A percentile compares a stretch with the other conserved stretches of the same genome.
These are phyloP conservation scores for Paracorniculantispora psalliotae DNA, from an alignment of 2,329 filamentous ascomycete species.

Conservation along the genomic window DNA sequence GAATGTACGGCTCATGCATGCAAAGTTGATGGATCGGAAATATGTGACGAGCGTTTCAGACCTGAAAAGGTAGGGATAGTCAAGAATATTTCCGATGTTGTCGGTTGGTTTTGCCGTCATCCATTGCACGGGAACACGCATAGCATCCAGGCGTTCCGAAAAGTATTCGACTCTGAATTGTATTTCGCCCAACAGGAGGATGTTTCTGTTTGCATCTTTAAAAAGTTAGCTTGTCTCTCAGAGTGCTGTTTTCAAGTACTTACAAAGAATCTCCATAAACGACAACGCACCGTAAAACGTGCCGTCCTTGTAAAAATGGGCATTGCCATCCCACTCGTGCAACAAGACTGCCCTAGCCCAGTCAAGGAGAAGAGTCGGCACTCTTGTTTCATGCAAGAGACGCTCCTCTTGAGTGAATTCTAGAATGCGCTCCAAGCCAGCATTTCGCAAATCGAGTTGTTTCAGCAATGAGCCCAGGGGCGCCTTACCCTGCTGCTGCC, in stretches of 20 bases:
- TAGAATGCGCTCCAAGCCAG: constrained; percentile 39
- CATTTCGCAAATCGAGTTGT: constrained; percentile 49
- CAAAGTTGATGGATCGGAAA: constrained; percentile 84
- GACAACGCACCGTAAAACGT: constrained; percentile 73
- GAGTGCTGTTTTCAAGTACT: constrained; percentile 28
- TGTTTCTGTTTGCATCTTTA: constrained; percentile 56
- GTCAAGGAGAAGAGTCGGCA: constrained; percentile 57
- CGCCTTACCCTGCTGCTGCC: constrained; percentile 46
- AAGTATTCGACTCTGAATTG: constrained; percentile 74
- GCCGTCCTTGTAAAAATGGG: constrained; percentile 63
- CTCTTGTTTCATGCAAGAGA: constrained; percentile 51
- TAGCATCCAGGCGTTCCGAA: constrained; percentile 67
- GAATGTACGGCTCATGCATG: constrained; percentile 75
- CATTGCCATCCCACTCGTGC: constrained; percentile 73
- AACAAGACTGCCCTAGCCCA: constrained; percentile 73
- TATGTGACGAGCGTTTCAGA: constrained; percentile 69
- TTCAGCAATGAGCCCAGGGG: constrained; percentile 45
- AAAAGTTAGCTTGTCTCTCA: constrained; percentile 15
- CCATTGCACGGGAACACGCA: constrained; percentile 72
- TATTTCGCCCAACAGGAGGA: constrained; percentile 59
- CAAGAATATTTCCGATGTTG: constrained; percentile 67
- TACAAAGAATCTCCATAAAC: constrained; percentile 68
- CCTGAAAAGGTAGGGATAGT: constrained; percentile 76
- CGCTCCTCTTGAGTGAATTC: constrained; percentile 47
- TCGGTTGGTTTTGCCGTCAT: constrained; percentile 55